Evolutionary conservation across 164 flowering plant species (phyloP), one percentile per base, ranked within the genome.

Genomic region (Annona cherimola): DNA sequence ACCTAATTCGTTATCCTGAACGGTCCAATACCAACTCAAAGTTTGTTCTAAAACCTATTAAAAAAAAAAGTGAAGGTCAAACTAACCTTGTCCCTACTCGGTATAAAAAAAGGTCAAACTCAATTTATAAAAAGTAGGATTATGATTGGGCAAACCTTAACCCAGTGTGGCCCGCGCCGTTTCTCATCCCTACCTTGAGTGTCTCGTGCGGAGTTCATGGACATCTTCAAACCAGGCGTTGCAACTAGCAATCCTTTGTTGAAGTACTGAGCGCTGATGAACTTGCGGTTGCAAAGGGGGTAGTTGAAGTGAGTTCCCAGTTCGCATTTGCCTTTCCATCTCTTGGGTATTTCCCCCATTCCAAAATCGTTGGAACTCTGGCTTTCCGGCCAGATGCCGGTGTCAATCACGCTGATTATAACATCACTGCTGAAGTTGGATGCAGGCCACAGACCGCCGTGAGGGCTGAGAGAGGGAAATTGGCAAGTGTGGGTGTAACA

Each of bases 161-260:
- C n/a, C n/a, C n/a, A n/a, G n/a, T n/a, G n/a, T n/a, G n/a, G n/a
- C n/a, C n/a, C n/a, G n/a, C n/a, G n/a, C n/a, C n/a, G n/a, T n/a
- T n/a, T n/a, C n/a, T n/a, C n/a, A n/a, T n/a, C n/a, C n/a, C n/a
- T n/a, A n/a, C 97, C 91, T 0, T 42, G 0, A 1, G 75, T 68
- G 74, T 89, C 94, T 60, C 96, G 79, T 0, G 90, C 69, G 0
- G 92, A 87, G 66, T 86, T 81, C 83, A 76, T 79, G 5, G 76
- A 1, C 4, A 85, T 76, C 19, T 81, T 84, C 11, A 76, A 9
- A 40, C 80, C 81, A 2, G 88, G 86, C 8, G 61, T 16, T 5
- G 64, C 45, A 1, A 84, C 84, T 2, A 79, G n/a, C 3, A 61
- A 0, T 9, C 73, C 77, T 77, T 84, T 83, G 43, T 45, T 72